A percentile compares a stretch with the other conserved stretches of the same genome.
Evolutionary conservation across 148 eudicot species (phyloP).

Genomic region (Vaccinium myrtillus): DNA sequence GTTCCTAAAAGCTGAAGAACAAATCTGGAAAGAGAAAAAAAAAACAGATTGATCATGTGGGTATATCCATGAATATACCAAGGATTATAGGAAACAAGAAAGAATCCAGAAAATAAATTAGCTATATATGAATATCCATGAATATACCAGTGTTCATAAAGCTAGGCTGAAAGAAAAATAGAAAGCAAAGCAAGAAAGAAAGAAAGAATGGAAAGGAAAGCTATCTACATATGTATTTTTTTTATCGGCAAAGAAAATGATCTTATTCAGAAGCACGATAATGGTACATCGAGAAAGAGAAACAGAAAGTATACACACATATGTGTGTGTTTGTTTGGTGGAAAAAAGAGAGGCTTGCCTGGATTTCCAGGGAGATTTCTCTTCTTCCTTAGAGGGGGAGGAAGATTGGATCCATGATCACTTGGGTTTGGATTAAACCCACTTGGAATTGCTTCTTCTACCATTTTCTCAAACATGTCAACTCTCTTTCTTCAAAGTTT

Average conservation of each 20-base stretch:
- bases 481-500: neutral
- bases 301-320: neutral
- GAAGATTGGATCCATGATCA: constrained; percentile 39
- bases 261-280: no score
- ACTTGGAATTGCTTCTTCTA: constrained; percentile 52
- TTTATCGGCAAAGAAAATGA: no score
- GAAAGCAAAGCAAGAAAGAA: neutral
- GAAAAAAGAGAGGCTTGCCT: constrained; percentile 23
- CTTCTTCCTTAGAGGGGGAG: constrained; percentile 62
- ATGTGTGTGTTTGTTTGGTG: neutral
- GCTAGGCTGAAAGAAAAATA: neutral
- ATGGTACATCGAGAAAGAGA: no score
- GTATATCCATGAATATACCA: neutral
- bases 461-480: constrained; percentile 36
- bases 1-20: neutral
- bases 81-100: neutral
- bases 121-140: constrained; percentile 5
- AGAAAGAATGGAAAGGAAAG: neutral
- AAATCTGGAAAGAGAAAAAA: neutral
- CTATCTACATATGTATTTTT: neutral
- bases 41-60: neutral
- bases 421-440: constrained; percentile 39
- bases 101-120: neutral
- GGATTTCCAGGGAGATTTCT: constrained; percentile 84
- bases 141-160: constrained; percentile 8